phyloP scores from a whole-genome alignment of 2,329 filamentous ascomycete genomes.

The Venturia aucupariae region DNA sequence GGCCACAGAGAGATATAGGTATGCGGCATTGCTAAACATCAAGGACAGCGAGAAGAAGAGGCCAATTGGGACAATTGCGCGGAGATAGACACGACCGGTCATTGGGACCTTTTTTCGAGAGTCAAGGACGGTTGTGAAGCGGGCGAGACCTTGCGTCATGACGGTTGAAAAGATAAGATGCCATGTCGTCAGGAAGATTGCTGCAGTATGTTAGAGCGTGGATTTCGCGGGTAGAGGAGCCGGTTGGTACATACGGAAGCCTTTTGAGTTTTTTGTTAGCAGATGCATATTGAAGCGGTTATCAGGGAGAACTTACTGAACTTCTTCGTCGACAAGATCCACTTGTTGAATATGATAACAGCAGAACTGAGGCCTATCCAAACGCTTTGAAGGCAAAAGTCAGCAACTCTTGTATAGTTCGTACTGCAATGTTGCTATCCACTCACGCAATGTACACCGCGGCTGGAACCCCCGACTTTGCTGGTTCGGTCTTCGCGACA shows the following conservation, averaged over 20 bases:
- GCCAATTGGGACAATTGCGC: constrained; percentile 21
- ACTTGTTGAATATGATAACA: constrained; percentile 99
- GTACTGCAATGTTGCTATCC: constrained; percentile 1
- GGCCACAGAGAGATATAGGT: constrained; percentile 21
- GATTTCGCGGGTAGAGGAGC: neutral
- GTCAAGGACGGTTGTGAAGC: constrained; percentile 19
- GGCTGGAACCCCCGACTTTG: constrained; percentile 66
- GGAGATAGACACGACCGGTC: constrained; percentile 20
- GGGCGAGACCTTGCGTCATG: constrained; percentile 21
- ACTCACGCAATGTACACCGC: constrained; percentile 63
- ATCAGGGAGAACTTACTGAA: constrained; percentile 55
- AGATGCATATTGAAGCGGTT: neutral
- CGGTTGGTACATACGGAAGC: constrained; percentile 35
- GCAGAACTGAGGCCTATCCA: constrained; percentile 92
- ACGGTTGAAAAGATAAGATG: constrained; percentile 21
- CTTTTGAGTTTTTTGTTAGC: constrained; percentile 20
- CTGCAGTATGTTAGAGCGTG: constrained; percentile 39
- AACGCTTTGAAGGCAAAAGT: constrained; percentile 42
- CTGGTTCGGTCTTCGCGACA: constrained; percentile 58
- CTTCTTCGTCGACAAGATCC: constrained; percentile 75
- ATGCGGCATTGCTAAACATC: constrained; percentile 21
- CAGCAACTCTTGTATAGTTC: neutral
- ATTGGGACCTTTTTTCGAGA: constrained; percentile 21
- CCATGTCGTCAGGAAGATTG: constrained; percentile 56
- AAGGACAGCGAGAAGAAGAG: constrained; percentile 19